A percentile compares a stretch with the other conserved stretches of the same genome.
phyloP scores from a whole-genome alignment of 2,329 filamentous ascomycete species.

The Talaromyces sp. region DNA sequence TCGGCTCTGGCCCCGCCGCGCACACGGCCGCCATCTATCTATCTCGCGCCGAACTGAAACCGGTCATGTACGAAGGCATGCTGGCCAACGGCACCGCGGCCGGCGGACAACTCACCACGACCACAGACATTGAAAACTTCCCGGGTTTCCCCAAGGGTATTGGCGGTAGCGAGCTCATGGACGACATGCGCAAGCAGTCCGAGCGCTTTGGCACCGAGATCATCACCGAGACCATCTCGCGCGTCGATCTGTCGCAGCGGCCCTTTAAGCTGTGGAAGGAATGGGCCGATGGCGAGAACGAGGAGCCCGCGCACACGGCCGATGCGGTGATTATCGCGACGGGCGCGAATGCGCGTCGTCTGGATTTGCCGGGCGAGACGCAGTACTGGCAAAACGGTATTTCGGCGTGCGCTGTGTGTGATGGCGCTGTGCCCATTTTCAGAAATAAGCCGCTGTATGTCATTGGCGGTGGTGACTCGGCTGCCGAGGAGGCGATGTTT shows the following conservation, averaged over 20 bases:
- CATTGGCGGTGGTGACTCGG: conserved; percentile 93
- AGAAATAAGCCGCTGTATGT: conserved; percentile 92
- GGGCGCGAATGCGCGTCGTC: conserved; percentile 81
- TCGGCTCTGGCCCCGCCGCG: conserved; percentile 93
- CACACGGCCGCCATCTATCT: conserved; percentile 98
- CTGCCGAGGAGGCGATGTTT: conserved; percentile 95
- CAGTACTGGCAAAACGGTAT: conserved; percentile 98
- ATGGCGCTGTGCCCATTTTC: conserved; percentile 96
- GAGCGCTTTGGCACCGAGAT: conserved; percentile 89
- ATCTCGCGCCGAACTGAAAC: conserved; percentile 87
- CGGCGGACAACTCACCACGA: conserved; percentile 94
- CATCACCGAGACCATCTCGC: conserved; percentile 82
- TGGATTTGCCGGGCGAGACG: conserved; percentile 82
- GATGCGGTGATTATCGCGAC: conserved; percentile 93
- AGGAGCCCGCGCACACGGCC: conserved; percentile 72
- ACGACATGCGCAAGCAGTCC: conserved; percentile 89
- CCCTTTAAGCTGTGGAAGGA: conserved; percentile 95
- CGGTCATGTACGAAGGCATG: conserved; percentile 96
- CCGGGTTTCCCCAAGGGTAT: conserved; percentile 90
- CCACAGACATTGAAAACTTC: conserved; percentile 97
- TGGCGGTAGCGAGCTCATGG: conserved; percentile 86
- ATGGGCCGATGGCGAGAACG: conserved; percentile 67
- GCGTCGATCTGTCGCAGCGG: conserved; percentile 74
- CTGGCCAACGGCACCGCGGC: conserved; percentile 94
- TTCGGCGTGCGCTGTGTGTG: conserved; percentile 93